Evolutionary conservation across 1,139 yeast species (phyloP).

Genomic region (Sugiyamaella paludigena): DNA sequence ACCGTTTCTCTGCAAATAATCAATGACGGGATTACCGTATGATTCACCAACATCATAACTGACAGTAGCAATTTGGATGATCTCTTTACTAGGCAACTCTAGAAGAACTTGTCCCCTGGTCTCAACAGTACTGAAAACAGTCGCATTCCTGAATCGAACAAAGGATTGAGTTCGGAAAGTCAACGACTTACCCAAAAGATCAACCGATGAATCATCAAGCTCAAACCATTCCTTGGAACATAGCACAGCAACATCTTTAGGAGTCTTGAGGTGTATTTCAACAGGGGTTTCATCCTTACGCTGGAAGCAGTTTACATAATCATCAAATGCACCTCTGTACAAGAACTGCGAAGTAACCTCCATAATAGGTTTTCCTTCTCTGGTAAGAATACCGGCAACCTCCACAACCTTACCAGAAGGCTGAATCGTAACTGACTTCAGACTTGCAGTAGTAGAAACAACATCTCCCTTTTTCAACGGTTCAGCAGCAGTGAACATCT

Average conservation of each 20-base stretch:
- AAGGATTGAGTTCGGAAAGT: constrained; percentile 89
- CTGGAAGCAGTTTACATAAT: constrained; percentile 90
- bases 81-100: constrained; percentile 92
- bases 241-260: constrained; percentile 91
- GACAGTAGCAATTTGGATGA: constrained; percentile 81
- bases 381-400: constrained; percentile 84
- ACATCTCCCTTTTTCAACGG: constrained; percentile 88
- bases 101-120: constrained; percentile 83
- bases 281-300: constrained; percentile 84
- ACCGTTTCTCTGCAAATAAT: constrained; percentile 89
- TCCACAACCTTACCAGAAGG: constrained; percentile 94
- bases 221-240: constrained; percentile 98
- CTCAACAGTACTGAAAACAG: constrained; percentile 72
- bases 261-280: constrained; percentile 65
- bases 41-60: constrained; percentile 90
- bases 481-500: constrained; percentile 87
- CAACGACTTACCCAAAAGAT: constrained; percentile 73
- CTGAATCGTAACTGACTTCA: constrained; percentile 86
- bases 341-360: constrained; percentile 94
- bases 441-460: constrained; percentile 77
- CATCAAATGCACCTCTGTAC: constrained; percentile 88
- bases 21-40: constrained; percentile 96
- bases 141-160: constrained; percentile 73
- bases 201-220: constrained; percentile 62
- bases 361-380: constrained; percentile 79